These are phyloP conservation scores for Aspergillus thermomutatus DNA, from an alignment of 2,329 filamentous ascomycete genomes.

Conservation along the genomic window DNA sequence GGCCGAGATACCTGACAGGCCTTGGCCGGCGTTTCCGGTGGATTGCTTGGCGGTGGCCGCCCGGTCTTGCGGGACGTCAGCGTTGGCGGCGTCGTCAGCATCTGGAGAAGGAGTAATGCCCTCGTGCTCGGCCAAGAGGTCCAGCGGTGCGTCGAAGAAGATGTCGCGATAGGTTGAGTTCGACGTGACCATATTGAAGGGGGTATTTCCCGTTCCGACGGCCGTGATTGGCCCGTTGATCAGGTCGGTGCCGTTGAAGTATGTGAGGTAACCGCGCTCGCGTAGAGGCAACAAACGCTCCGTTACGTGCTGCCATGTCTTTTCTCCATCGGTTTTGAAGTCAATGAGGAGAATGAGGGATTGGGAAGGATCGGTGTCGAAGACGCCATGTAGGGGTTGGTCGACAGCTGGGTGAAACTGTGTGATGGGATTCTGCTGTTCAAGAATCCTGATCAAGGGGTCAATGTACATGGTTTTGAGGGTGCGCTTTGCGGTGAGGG, in stretches of 20 bases:
- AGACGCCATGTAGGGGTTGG: constrained; percentile 45
- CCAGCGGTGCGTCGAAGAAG: constrained; percentile 55
- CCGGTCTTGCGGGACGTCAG: not conserved
- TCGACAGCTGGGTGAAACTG: constrained; percentile 31
- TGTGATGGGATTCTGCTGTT: constrained; percentile 47
- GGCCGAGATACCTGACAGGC: constrained; percentile 39
- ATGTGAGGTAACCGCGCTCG: constrained; percentile 48
- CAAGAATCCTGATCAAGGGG: constrained; percentile 49
- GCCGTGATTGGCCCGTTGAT: constrained; percentile 49
- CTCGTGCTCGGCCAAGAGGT: constrained; percentile 29
- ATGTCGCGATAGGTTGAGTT: constrained; percentile 51
- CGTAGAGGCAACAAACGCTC: constrained; percentile 48
- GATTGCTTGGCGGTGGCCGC: constrained; percentile 1
- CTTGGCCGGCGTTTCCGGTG: constrained; percentile 42
- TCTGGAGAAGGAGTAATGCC: not conserved
- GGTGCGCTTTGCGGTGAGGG: constrained; percentile 47
- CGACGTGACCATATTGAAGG: constrained; percentile 45
- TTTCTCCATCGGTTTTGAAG: constrained; percentile 43
- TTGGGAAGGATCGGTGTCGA: constrained; percentile 48
- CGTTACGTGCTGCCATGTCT: constrained; percentile 36
- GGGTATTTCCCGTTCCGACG: constrained; percentile 53
- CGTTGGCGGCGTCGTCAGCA: not conserved
- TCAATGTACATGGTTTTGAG: constrained; percentile 53
- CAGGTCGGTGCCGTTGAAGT: constrained; percentile 46
- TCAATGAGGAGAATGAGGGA: constrained; percentile 53